A percentile compares a stretch with the other conserved stretches of the same genome.
Evolutionary conservation across 129 eudicot genomes (phyloP).

Genomic region (Rutidosis leptorrhynchoides): DNA sequence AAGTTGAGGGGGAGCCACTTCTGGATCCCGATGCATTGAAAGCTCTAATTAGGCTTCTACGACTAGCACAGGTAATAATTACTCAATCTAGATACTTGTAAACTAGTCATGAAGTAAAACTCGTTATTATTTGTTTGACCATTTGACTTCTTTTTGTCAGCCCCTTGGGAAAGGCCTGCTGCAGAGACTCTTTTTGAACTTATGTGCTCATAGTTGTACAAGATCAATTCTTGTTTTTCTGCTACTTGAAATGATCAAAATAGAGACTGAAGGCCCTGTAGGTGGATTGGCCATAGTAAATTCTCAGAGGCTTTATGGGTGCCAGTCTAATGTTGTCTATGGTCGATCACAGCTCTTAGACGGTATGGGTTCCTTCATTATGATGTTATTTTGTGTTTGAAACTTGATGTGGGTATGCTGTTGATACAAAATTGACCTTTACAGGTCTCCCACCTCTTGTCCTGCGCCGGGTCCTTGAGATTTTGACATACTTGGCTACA

Average conservation of each 20-base stretch:
- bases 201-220: conserved; percentile 78
- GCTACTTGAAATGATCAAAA: conserved; percentile 75
- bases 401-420: conserved; percentile 11
- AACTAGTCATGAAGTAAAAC: background rate
- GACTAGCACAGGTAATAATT: conserved; percentile 69
- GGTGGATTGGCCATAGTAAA: conserved; percentile 49
- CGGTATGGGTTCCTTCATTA: conserved; percentile 37
- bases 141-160: conserved; percentile 40
- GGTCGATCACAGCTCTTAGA: conserved; percentile 81
- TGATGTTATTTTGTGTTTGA: background rate
- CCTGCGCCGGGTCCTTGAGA: conserved; percentile 81
- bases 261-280: conserved; percentile 54
- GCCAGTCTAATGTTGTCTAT: conserved; percentile 85
- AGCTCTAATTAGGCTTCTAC: conserved; percentile 77
- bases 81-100: conserved; percentile 7
- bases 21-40: conserved; percentile 81
- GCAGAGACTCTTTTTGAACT: conserved; percentile 85
- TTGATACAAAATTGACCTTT: conserved; percentile 9
- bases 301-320: conserved; percentile 89
- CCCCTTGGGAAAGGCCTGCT: conserved; percentile 96
- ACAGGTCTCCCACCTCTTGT: conserved; percentile 97
- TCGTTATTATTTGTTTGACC: conserved; percentile 15
- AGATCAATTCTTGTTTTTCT: conserved; percentile 68
- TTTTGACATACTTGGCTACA: conserved; percentile 80
- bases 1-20: conserved; percentile 94